Evolutionary conservation across 2,329 filamentous ascomycete species (phyloP).

Genomic region (Penicillium aurantiogriseum): DNA sequence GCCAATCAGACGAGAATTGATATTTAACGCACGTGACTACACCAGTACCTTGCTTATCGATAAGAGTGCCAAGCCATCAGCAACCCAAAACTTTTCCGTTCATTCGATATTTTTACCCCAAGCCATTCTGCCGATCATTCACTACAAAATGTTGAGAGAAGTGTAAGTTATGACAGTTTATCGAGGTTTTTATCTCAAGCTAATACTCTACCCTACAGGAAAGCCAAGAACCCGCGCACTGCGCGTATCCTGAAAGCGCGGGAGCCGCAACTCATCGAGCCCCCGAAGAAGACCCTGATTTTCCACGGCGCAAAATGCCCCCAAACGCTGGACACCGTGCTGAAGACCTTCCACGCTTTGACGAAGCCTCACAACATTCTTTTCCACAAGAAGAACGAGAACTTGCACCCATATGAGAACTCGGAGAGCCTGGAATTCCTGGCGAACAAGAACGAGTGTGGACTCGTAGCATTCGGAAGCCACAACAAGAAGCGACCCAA

Average conservation of each 20-base stretch:
- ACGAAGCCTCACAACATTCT: constrained; percentile 82
- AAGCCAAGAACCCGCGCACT: constrained; percentile 79
- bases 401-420: constrained; percentile 90
- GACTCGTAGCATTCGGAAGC: constrained; percentile 77
- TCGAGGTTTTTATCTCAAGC: background rate
- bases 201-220: constrained; percentile 43
- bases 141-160: constrained; percentile 44
- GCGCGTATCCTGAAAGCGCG: constrained; percentile 93
- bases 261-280: constrained; percentile 84
- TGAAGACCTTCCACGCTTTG: constrained; percentile 80
- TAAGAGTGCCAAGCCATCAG: constrained; percentile 38
- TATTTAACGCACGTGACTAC: background rate
- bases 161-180: constrained; percentile 34
- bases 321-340: constrained; percentile 75
- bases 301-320: constrained; percentile 84
- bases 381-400: constrained; percentile 93
- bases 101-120: constrained; percentile 30
- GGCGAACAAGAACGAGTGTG: constrained; percentile 91
- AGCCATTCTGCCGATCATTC: constrained; percentile 19
- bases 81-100: constrained; percentile 40
- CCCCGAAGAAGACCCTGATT: constrained; percentile 85
- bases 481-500: constrained; percentile 96
- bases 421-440: constrained; percentile 88
- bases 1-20: background rate
- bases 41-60: constrained; percentile 32